Conservation (phyloP, 495 filamentous ascomycete genomes). For the Talaromyces wortmannii region DNA sequence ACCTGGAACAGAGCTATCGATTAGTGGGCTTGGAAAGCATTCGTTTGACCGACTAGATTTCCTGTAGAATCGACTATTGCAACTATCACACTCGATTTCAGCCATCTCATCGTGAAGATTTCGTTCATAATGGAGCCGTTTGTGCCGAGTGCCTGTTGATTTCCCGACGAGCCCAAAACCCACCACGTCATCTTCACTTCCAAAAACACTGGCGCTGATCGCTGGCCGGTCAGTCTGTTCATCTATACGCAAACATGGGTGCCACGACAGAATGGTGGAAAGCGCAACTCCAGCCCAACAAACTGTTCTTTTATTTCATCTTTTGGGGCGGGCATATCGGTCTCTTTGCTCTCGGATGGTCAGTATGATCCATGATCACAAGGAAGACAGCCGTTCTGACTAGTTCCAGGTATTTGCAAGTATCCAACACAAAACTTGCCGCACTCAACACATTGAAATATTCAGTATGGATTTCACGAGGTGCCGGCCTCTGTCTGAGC, state of each 20-base stretch:
- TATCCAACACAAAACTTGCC: slow-evolving; percentile 53
- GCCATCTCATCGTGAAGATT: too few species aligned
- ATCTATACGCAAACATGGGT: slow-evolving; percentile 7
- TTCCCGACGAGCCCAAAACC: background rate
- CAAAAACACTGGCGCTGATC: background rate
- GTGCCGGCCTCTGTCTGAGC: slow-evolving; percentile 75
- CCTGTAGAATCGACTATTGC: too few species aligned
- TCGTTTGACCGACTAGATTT: too few species aligned
- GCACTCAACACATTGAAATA: slow-evolving; percentile 74
- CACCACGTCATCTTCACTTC: background rate
- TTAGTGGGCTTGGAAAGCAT: too few species aligned
- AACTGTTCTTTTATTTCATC: slow-evolving; percentile 72
- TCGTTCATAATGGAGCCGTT: too few species aligned
- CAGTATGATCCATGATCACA: slow-evolving; percentile 7
- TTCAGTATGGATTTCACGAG: slow-evolving; percentile 94
- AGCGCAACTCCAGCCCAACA: slow-evolving; percentile 57
- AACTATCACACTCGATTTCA: too few species aligned
- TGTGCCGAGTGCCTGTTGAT: background rate
- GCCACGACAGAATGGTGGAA: slow-evolving; percentile 13
- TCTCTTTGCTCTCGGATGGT: slow-evolving; percentile 89
- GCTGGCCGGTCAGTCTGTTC: slow-evolving; percentile 1
- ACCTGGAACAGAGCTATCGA: background rate
- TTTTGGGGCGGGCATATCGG: slow-evolving; percentile 82
- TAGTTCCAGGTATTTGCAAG: slow-evolving; percentile 67
- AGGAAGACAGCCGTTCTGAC: slow-evolving; percentile 6